Base-by-base conservation (phyloP, 2,329 filamentous ascomycete genomes). In the Alternaria conjuncta region DNA sequence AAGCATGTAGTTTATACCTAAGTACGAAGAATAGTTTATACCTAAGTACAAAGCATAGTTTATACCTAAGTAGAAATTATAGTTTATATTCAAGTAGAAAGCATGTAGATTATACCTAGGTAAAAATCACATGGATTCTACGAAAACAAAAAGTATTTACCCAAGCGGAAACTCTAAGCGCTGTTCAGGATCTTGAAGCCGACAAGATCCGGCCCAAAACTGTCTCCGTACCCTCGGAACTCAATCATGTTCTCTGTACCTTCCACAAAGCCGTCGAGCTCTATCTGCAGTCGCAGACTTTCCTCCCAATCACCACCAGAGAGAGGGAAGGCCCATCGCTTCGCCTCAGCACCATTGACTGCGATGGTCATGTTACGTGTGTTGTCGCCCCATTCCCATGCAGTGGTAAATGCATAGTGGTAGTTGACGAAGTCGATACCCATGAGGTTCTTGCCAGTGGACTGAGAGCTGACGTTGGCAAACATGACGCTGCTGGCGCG, bases 361-460 rank as follows among this genome's bases (percentile, higher is more conserved):
- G 71, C 69, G 32, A 83, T 69, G 2, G 74, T 79, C 60, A 81
- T 74, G 25, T 78, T 78, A 18, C 80, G 69, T 10, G 75, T 73
- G 46, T 82, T 82, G 13, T 72, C 68, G 6, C 78, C 77, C 54
- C 64, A 71, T 9, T 65, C 69, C 71, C 74, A 78, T 0, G 77
- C 71, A 30, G 79, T 81, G 1, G 74, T 75, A 20, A 82, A 77
- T 3, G 73, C 73, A 41, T 75, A 75, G 49, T 82, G 80, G 65
- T 81, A 81, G 53, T 82, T 79, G 53, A 82, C 64, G 50, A 80
- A 82, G 55, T 83, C 81, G 20, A 82, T 73, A 1, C 74, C 74
- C 2, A 81, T 50, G 6, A 80, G 63, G 46, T 76, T 79, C 18
- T 70, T 78, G 0, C 75, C 70, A n/a, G 72, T 50, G 4, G 63